These are phyloP conservation scores for Verticillium zaregamsianum DNA, from an alignment of 2,329 filamentous ascomycete genomes.

Conservation along the genomic window DNA sequence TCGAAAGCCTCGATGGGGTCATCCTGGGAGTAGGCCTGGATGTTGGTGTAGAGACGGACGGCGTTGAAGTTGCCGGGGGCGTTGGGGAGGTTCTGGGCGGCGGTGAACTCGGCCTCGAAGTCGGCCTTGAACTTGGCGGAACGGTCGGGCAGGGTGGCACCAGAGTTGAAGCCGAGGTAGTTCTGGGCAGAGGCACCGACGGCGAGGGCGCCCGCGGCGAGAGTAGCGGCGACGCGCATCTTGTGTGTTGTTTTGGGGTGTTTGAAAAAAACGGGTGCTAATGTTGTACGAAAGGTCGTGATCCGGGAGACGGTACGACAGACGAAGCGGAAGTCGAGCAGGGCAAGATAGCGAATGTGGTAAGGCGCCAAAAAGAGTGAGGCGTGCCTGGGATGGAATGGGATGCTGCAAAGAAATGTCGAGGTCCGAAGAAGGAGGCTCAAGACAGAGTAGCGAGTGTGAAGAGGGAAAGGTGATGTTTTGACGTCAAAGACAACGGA, in stretches of 20 bases:
- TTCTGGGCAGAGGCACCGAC: slow-evolving; percentile 35
- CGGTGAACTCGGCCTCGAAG: slow-evolving; percentile 42
- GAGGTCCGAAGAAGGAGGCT: not conserved
- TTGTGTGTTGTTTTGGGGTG: slow-evolving; percentile 5
- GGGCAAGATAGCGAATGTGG: not conserved
- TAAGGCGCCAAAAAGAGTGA: not conserved
- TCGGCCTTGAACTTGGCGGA: slow-evolving; percentile 50
- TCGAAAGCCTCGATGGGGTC: slow-evolving; percentile 81
- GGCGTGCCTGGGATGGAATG: not conserved
- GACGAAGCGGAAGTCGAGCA: not conserved
- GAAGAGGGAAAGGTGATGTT: not conserved
- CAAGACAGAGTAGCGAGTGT: not conserved
- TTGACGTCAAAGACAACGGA: not conserved
- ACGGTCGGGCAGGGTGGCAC: slow-evolving; percentile 38
- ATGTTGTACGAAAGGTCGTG: not conserved
- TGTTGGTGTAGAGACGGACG: slow-evolving; percentile 65
- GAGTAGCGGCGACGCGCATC: slow-evolving; percentile 36
- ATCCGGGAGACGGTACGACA: not conserved
- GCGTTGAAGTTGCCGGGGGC: slow-evolving; percentile 53
- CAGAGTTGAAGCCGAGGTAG: slow-evolving; percentile 53
- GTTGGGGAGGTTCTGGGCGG: slow-evolving; percentile 33
- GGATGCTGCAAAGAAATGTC: not conserved
- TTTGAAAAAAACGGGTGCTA: not conserved
- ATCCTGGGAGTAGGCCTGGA: slow-evolving; percentile 60
- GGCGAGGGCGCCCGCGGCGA: slow-evolving; percentile 35